Base-by-base conservation (phyloP, 2,329 filamentous ascomycete species). In the Fusarium sp. region DNA sequence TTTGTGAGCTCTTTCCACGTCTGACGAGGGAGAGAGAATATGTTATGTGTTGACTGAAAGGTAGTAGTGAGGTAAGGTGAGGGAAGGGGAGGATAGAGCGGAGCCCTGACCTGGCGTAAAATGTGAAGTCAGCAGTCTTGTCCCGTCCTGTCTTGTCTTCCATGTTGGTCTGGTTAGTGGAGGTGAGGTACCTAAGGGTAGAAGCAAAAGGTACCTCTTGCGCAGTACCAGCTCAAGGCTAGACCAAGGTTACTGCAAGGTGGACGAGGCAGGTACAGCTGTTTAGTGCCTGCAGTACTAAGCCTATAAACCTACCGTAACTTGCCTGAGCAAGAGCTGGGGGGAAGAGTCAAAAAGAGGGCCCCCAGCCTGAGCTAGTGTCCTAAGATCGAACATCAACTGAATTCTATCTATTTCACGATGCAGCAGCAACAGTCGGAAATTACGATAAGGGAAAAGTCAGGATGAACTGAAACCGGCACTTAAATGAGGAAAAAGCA, bases 1-100 rank as follows among this genome's bases (percentile, higher is more conserved):
- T 72, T 73, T 73, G 65, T 74, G 75, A 73, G 73, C 71, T 74
- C 75, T 74, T 74, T 72, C 72, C 71, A 72, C 59, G 74, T 75
- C 71, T 76, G 75, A 72, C 64, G 69, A 73, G 70, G 71, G 69
- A 70, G 71, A 64, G 63, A 69, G 61, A 58, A 57, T 57, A 68
- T 67, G 52, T 40, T 44, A 44, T 57, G 73, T 66, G 65, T 64
- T 47, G 46, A 62, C 57, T 64, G 60, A 67, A 41, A 52, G 68
- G 69, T 61, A 41, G 61, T 49, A 57, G 57, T 55, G 57, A 67
- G 34, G 66, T 58, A 24, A 61, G 48, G 58, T 56, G 46, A 65
- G 59, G 30, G 55, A 63, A 61, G 61, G 59, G 67, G 57, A 61
- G 54, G 57, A 57, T 51, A 48, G 32, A 59, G 69, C 51, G 61